A percentile compares a stretch with the other conserved stretches of the same genome.
These are phyloP conservation scores for Syzygium oleosum DNA, from an alignment of 345 rosid genomes.

Conservation along the genomic window DNA sequence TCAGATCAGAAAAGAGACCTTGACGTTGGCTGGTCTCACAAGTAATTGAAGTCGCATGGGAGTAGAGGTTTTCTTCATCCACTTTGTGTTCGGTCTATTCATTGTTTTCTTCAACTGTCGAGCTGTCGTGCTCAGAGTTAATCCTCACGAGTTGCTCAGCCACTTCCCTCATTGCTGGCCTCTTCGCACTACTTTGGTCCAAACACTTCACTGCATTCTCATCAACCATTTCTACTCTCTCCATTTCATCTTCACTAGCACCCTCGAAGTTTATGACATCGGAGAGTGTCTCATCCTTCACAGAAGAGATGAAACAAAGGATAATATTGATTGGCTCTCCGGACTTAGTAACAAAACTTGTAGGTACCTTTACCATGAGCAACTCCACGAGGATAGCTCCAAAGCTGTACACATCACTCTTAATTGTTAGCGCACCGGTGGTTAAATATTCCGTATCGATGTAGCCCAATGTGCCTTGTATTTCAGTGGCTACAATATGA, in stretches of 20 bases:
- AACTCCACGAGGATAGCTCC: not conserved
- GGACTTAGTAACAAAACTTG: not conserved
- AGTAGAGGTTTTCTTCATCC: too few relatives aligned
- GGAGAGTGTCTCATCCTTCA: too few relatives aligned
- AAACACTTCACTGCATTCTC: not conserved
- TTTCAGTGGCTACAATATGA: not conserved
- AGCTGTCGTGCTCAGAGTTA: not conserved
- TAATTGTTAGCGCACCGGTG: not conserved
- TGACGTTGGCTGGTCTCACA: too few relatives aligned
- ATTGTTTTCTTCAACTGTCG: not conserved
- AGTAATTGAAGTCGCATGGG: too few relatives aligned
- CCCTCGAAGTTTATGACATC: not conserved
- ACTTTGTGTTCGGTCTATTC: not conserved
- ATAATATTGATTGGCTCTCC: too few relatives aligned
- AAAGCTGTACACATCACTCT: not conserved
- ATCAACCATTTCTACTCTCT: not conserved
- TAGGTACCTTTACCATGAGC: not conserved
- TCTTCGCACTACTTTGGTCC: not conserved
- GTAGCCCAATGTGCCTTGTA: not conserved
- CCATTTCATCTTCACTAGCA: rapidly evolving
- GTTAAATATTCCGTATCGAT: not conserved
- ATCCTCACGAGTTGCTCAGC: not conserved
- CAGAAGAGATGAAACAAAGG: not conserved
- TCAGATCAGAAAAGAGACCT: too few relatives aligned
- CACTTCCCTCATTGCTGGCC: not conserved